Evolutionary conservation across 495 filamentous ascomycete genomes (phyloP), one percentile per base, ranked within the genome.

Genomic region (Apiosordaria backusii): DNA sequence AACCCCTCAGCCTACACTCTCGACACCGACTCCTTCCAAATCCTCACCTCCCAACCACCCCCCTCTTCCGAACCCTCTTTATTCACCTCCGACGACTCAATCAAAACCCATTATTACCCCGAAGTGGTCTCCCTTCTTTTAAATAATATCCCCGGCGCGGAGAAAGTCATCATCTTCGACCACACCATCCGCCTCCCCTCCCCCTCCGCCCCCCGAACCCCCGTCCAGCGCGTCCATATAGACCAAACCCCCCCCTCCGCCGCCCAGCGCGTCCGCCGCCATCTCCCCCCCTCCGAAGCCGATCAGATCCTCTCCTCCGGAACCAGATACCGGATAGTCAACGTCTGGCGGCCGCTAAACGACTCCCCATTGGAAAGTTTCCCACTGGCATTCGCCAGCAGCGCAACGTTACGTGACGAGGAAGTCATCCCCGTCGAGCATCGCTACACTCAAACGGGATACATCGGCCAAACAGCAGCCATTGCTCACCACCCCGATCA

Each of bases 341-440:
- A 96, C 72, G 89, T 97, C 13, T 97, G 92, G 92, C 82, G 91
- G 0, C 89, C 92, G 0, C 76, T 96, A 13, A 91, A 89, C 70
- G 67, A 72, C 66, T 83, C 82, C n/a, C 86, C 90, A 0, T 86
- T 97, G 0, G 85, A 88, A 68, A 80, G 85, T 0, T 82, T 77
- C 54, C 92, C 92, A 24, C 78, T 96, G 1, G 92, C 84, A 0
- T 88, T 92, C 68, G 91, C 90, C 0, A 85, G 86, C 29, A 86
- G 85, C 29, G 65, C 81, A 0, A 83, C 85, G 0, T 81, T 93
- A 0, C 69, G 75, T 0, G 83, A 89, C 61, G 80, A 79, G 4
- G 91, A 93, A 72, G 74, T 96, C 0, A 83, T 93, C 0, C 78
- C 83, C 4, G 81, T 96, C 5, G 83, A 92, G 75, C 92, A 94